A percentile compares a stretch with the other conserved stretches of the same genome.
These are phyloP conservation scores for Ceratocystis cacaofunesta DNA, from an alignment of 2,329 filamentous ascomycete species.

Conservation along the genomic window DNA sequence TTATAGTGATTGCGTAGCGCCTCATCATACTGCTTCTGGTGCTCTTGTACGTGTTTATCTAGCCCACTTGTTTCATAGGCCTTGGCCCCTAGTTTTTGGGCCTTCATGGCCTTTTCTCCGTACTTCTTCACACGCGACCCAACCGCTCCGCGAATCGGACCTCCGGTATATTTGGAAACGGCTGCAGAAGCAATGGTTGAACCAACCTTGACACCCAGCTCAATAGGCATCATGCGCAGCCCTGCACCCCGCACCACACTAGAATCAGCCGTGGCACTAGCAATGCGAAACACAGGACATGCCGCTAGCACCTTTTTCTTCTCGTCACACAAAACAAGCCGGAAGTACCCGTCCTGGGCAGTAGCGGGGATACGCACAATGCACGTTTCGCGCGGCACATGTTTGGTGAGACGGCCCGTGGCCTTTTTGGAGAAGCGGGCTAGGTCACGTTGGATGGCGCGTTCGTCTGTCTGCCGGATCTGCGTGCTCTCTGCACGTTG, in stretches of 20 bases:
- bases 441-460: conserved; percentile 54
- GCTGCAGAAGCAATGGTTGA: conserved; percentile 30
- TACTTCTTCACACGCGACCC: conserved; percentile 21
- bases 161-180: conserved; percentile 17
- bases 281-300: conserved; percentile 54
- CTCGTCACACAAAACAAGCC: conserved; percentile 45
- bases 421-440: conserved; percentile 46
- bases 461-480: conserved; percentile 42
- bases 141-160: conserved; percentile 30
- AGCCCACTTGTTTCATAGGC: conserved; percentile 25
- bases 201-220: conserved; percentile 45
- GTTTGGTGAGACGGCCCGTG: conserved; percentile 30
- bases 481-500: conserved; percentile 32
- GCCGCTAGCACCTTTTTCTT: conserved; percentile 44
- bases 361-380: conserved; percentile 49
- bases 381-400: conserved; percentile 45
- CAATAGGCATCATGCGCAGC: conserved; percentile 47
- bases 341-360: conserved; percentile 52
- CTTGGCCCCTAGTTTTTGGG: conserved; percentile 19
- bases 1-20: conserved; percentile 6
- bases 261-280: conserved; percentile 47
- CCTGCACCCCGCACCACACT: conserved; percentile 51
- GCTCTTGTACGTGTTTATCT: conserved; percentile 21
- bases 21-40: conserved; percentile 22
- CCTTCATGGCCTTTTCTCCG: conserved; percentile 23